Conservation (phyloP, 768 basidiomycete genomes). For the Clavulina sp. region DNA sequence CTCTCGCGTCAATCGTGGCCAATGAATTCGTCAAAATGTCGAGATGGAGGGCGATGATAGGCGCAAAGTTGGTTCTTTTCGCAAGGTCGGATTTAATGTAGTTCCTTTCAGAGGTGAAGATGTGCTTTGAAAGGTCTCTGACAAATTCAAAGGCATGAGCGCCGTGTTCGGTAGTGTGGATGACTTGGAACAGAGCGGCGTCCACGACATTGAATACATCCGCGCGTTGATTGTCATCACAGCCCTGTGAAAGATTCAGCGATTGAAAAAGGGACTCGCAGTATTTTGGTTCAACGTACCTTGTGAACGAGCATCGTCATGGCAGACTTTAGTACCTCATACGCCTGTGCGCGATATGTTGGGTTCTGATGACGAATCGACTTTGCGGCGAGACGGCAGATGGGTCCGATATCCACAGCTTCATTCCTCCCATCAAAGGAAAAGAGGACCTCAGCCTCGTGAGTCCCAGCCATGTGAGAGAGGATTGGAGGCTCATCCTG, state of each 20-base stretch:
- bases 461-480: conserved; percentile 49
- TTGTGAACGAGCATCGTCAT: conserved; percentile 57
- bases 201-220: conserved; percentile 50
- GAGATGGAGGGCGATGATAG: conserved; percentile 26
- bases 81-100: conserved; percentile 3
- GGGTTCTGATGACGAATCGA: conserved; percentile 33
- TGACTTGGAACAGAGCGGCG: conserved; percentile 62
- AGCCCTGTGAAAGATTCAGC: conserved; percentile 29
- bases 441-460: conserved; percentile 50
- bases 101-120: conserved; percentile 54
- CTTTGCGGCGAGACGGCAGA: conserved; percentile 45
- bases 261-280: background rate
- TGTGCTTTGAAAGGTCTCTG: conserved; percentile 43
- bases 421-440: conserved; percentile 52
- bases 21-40: conserved; percentile 66
- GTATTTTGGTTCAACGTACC: conserved; percentile 24
- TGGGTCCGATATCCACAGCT: conserved; percentile 46
- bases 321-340: conserved; percentile 41
- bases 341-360: conserved; percentile 24
- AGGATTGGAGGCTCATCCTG: conserved; percentile 65
- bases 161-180: conserved; percentile 50
- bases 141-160: conserved; percentile 54
- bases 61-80: conserved; percentile 12
- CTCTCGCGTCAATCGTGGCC: conserved; percentile 43
- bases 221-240: conserved; percentile 55